Conservation (phyloP, 192 early-diverging fungal genomes). For the Coemansia sp. region DNA sequence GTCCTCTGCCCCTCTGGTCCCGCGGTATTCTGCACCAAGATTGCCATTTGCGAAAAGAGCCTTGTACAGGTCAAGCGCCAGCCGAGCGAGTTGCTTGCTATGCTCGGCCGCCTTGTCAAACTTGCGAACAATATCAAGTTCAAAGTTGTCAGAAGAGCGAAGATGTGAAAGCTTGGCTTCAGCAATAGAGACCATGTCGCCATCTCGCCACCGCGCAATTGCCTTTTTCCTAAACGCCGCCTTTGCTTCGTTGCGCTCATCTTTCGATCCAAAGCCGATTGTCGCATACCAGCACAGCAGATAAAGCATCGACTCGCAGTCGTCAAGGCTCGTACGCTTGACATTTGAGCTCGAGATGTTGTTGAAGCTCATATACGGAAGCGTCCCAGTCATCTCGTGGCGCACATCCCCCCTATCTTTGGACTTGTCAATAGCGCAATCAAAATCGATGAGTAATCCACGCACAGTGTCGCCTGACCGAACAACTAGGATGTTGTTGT, state of each 20-base stretch:
- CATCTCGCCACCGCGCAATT: not conserved
- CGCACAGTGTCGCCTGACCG: not conserved
- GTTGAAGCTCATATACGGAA: conserved; percentile 28
- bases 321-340: not conserved
- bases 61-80: too few relatives aligned
- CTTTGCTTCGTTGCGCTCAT: not conserved
- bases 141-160: not conserved
- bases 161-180: not conserved
- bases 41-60: not conserved
- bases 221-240: not conserved
- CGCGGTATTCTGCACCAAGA: too few relatives aligned
- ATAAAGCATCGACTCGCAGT: too few relatives aligned
- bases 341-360: not conserved
- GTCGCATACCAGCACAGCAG: not conserved
- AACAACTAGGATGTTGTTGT: conserved; percentile 22
- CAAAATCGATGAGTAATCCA: conserved; percentile 33
- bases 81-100: not conserved
- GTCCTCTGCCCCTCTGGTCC: too few relatives aligned
- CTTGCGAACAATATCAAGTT: not conserved
- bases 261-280: not conserved
- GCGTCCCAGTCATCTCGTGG: conserved; percentile 2
- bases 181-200: not conserved
- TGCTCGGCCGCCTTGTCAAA: not conserved
- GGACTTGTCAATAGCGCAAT: conserved; percentile 3
- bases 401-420: not conserved